Base-by-base conservation (phyloP, 257 asterid genomes). In the Craterostigma plantagineum region DNA sequence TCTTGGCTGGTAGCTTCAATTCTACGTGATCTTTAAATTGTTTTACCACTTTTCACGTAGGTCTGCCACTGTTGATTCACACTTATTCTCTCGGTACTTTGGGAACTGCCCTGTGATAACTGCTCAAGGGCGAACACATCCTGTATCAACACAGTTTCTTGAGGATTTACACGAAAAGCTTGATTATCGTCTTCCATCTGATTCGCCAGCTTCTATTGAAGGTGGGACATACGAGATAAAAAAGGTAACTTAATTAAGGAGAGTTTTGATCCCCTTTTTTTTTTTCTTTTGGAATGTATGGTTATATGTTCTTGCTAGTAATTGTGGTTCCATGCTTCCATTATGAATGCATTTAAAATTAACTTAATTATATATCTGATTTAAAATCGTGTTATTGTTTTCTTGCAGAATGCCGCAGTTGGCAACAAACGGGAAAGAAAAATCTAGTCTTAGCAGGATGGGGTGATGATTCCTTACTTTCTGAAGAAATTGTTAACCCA, bases 41-140 rank as follows among this genome's bases (percentile, higher is more conserved):
- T 16, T 40, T 42, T 55, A 57, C 34, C 38, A 40, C 35, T 47
- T 59, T 52, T 54, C 48, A 36, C 59, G 59, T 61, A 87, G 98
- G 98, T 87, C 98, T 42, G 98, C 98, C 41, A 87, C 98, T 30
- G 93, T 87, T 66, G 93, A 87, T 72, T 82, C 98, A 43, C 79
- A 60, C 62, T 64, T 68, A 66, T 87, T 87, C 59, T 87, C 98
- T 13, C 70, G 59, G 63, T 87, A 87, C 77, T 82, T 87, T 60
- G 81, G 92, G 42, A 52, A 73, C 42, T 87, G 98, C 59, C 98
- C 98, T 42, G 98, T 87, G 54, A 61, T 82, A 64, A 87, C 91
- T 67, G 93, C 95, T 43, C 73, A 68, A 65, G 98, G 98, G 53
- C 68, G 95, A 60, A 82, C 93, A 38, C 93, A 82, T 65, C 93